A percentile compares a stretch with the other conserved stretches of the same genome.
Evolutionary conservation across 1,139 yeast genomes (phyloP).

Genomic region (Geotrichum bryndzae): DNA sequence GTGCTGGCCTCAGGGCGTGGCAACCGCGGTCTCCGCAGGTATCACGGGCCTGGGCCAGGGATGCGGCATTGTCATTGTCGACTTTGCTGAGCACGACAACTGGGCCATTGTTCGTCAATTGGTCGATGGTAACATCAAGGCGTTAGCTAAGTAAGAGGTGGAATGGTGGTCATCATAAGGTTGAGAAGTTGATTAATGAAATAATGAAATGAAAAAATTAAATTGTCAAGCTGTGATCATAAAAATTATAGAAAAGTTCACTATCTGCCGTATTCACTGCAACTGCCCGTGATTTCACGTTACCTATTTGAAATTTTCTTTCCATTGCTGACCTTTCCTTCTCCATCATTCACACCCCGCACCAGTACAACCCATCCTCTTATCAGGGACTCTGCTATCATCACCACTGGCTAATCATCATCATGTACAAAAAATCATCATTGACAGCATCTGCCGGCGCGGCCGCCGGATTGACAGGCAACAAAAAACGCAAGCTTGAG

Average conservation of each 20-base stretch:
- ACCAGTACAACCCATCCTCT: no score
- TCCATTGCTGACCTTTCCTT: background rate
- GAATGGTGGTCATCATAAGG: background rate
- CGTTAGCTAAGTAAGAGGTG: background rate
- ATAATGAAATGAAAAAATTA: no score
- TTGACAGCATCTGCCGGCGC: background rate
- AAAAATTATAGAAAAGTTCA: background rate
- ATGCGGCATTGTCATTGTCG: constrained; percentile 58
- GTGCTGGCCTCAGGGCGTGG: constrained; percentile 71
- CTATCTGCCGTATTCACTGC: background rate
- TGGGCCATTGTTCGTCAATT: constrained; percentile 54
- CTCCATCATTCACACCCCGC: background rate
- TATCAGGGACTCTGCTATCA: no score
- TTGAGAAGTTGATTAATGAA: background rate
- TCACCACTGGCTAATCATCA: background rate
- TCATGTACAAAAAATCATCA: background rate
- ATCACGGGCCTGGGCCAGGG: constrained; percentile 48
- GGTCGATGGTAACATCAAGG: constrained; percentile 48
- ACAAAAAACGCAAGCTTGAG: constrained; percentile 4
- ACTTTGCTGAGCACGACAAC: constrained; percentile 57
- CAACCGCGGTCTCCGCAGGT: constrained; percentile 45
- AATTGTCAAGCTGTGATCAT: background rate
- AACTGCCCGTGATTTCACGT: background rate
- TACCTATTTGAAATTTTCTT: background rate
- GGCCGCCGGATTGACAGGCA: background rate